Percentiles rank a stretch among this genome's conserved stretches.
These are phyloP conservation scores for Sarcocystis neurona DNA, from an alignment of 169 alveolate species.

Conservation along the genomic window DNA sequence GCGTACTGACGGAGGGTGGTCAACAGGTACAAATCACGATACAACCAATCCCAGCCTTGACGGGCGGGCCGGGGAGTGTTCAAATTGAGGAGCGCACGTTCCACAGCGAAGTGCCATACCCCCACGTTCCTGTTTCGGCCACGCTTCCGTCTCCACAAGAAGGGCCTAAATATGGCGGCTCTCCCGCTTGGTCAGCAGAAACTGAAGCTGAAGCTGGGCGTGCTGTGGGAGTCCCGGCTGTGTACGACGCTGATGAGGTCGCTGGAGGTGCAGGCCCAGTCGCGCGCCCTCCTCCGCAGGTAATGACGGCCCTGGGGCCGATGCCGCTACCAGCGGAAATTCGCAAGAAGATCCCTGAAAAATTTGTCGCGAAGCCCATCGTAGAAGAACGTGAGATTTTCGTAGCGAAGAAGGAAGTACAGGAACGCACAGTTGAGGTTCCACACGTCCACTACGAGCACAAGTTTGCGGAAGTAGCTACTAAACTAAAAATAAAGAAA, in stretches of 20 bases:
- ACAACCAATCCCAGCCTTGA: background rate
- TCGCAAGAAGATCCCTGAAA: slow-evolving; percentile 80
- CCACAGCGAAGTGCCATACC: slow-evolving; percentile 17
- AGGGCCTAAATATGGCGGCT: background rate
- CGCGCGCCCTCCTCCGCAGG: slow-evolving; percentile 76
- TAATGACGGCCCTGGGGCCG: slow-evolving; percentile 86
- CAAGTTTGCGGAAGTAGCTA: slow-evolving; percentile 78
- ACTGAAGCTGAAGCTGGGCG: slow-evolving; percentile 14
- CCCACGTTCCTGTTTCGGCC: slow-evolving; percentile 44
- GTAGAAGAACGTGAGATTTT: slow-evolving; percentile 82
- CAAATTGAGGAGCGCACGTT: background rate
- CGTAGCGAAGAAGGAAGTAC: slow-evolving; percentile 82
- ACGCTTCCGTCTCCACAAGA: slow-evolving; percentile 46
- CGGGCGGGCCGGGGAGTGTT: background rate
- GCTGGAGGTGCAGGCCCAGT: slow-evolving; percentile 43
- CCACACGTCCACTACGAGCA: slow-evolving; percentile 86
- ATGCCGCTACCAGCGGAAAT: slow-evolving; percentile 83
- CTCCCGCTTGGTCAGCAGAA: background rate
- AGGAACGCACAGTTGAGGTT: slow-evolving; percentile 81
- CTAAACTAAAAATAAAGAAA: slow-evolving; percentile 74
- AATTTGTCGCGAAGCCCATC: slow-evolving; percentile 84
- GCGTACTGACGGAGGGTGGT: slow-evolving; percentile 1
- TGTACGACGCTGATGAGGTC: background rate
- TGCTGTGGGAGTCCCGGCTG: background rate
- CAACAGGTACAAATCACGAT: background rate